These are phyloP conservation scores for Arthroderma sp. DNA, from an alignment of 2,329 filamentous ascomycete genomes.

Conservation along the genomic window DNA sequence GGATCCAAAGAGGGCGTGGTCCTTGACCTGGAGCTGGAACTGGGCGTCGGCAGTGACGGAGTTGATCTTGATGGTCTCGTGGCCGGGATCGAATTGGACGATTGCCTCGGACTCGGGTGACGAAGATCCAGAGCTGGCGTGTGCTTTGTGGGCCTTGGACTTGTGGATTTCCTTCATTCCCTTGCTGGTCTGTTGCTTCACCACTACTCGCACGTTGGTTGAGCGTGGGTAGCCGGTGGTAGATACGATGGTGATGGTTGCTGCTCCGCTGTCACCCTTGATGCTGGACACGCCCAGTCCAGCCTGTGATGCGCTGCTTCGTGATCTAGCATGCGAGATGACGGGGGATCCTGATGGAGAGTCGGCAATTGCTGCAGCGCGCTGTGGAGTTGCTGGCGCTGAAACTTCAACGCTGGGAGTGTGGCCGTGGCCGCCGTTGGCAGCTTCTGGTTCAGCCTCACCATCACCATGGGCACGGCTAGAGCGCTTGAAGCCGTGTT, in stretches of 20 bases:
- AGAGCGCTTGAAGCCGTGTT: conserved; percentile 58
- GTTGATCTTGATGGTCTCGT: conserved; percentile 62
- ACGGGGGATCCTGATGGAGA: conserved; percentile 14
- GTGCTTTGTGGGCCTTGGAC: conserved; percentile 76
- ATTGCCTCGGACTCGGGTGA: conserved; percentile 35
- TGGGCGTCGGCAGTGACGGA: conserved; percentile 66
- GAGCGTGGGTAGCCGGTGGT: conserved; percentile 65
- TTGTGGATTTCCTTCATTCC: conserved; percentile 70
- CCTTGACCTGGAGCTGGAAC: conserved; percentile 77
- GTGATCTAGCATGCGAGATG: conserved; percentile 35
- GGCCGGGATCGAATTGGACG: conserved; percentile 52
- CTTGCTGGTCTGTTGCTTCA: conserved; percentile 57
- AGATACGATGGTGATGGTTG: conserved; percentile 66
- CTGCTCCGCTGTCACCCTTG: conserved; percentile 55
- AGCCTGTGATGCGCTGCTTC: conserved; percentile 39
- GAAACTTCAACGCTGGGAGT: conserved; percentile 14
- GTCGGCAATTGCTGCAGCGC: conserved; percentile 27
- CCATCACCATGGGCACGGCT: conserved; percentile 44
- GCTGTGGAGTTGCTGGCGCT: conserved; percentile 26
- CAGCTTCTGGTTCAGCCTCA: conserved; percentile 10
- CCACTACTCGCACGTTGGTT: conserved; percentile 64
- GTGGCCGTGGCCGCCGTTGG: conserved; percentile 6
- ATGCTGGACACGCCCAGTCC: conserved; percentile 39
- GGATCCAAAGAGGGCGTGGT: conserved; percentile 71
- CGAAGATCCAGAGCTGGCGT: conserved; percentile 20